Evolutionary conservation across 2,329 filamentous ascomycete species (phyloP).

Genomic region (Fusarium bactridioides): DNA sequence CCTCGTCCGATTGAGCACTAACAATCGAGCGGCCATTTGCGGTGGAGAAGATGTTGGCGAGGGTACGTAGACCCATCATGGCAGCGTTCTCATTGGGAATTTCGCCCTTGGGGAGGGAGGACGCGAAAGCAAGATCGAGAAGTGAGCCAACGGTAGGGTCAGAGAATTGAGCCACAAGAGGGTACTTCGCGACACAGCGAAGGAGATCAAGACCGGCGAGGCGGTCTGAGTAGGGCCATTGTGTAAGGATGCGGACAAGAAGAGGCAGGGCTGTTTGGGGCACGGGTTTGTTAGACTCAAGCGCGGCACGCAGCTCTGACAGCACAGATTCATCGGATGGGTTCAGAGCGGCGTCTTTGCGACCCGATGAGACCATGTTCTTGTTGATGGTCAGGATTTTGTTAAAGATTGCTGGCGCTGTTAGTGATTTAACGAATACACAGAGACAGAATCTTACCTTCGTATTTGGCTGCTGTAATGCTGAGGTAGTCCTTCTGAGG

Average conservation of each 20-base stretch:
- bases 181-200: constrained; percentile 78
- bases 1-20: constrained; percentile 64
- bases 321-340: constrained; percentile 73
- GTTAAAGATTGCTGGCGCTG: constrained; percentile 68
- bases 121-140: constrained; percentile 61
- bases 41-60: constrained; percentile 86
- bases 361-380: constrained; percentile 72
- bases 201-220: constrained; percentile 87
- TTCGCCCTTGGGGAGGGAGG: constrained; percentile 54
- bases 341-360: constrained; percentile 78
- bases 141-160: constrained; percentile 64
- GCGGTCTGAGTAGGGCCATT: constrained; percentile 82
- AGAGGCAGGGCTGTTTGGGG: constrained; percentile 65
- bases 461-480: constrained; percentile 77
- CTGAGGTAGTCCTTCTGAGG: constrained; percentile 83
- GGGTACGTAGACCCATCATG: constrained; percentile 84
- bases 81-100: constrained; percentile 78
- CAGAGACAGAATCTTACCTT: constrained; percentile 48
- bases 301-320: constrained; percentile 64
- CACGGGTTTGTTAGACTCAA: constrained; percentile 66
- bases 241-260: constrained; percentile 74
- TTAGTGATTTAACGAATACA: not conserved
- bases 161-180: constrained; percentile 68
- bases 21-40: constrained; percentile 73
- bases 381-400: constrained; percentile 81